Percentiles rank a stretch among this genome's conserved stretches.
These are phyloP conservation scores for Cucumis variabilis DNA, from an alignment of 331 rosid species.

Conservation along the genomic window DNA sequence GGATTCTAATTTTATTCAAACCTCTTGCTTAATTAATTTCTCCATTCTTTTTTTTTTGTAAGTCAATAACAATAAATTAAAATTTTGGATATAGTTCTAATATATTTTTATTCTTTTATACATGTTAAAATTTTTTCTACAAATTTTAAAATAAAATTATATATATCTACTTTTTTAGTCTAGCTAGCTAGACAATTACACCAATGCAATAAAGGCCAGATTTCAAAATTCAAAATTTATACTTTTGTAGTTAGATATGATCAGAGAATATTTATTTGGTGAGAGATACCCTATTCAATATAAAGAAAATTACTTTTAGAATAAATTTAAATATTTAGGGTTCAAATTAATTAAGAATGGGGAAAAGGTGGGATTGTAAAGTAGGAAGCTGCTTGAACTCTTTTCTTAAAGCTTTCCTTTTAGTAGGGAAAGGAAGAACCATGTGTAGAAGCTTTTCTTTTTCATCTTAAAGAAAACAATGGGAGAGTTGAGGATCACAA, in stretches of 20 bases:
- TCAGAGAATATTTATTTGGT: neutral
- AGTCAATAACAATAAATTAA: neutral
- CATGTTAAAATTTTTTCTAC: neutral
- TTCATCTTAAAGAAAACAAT: neutral
- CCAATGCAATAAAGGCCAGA: neutral
- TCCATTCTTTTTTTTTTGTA: too few species aligned
- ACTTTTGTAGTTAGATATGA: neutral
- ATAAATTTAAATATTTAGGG: neutral
- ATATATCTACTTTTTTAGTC: neutral
- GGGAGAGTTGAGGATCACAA: constrained; percentile 13
- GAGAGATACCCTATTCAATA: neutral
- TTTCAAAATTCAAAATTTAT: constrained; percentile 6
- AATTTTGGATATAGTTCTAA: neutral
- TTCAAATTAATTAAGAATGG: constrained; percentile 13
- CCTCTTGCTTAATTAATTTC: too few species aligned
- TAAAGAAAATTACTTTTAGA: constrained; percentile 6
- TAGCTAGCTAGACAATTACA: neutral
- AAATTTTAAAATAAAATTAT: neutral
- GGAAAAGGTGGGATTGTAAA: neutral
- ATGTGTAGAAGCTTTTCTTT: neutral
- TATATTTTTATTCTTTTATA: too few species aligned
- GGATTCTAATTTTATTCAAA: too few species aligned
- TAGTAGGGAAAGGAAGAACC: neutral
- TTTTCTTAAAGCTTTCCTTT: constrained; percentile 18
- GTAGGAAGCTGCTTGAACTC: neutral